Conservation (phyloP, 768 basidiomycete genomes). For the Amanita pallidorosea region DNA sequence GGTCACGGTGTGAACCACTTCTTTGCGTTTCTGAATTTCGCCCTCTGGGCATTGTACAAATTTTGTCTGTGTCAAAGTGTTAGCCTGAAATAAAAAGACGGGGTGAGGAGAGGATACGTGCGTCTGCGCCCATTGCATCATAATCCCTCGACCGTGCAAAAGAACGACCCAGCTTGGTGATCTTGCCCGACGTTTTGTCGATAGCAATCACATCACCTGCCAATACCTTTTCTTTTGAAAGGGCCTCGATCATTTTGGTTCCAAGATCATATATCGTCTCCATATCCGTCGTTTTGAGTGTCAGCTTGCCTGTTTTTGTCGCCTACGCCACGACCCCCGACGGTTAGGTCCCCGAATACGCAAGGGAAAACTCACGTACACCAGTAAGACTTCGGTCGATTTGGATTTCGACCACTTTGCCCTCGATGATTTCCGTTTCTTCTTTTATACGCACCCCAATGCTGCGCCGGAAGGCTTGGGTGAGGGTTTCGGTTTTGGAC, state of each 20-base stretch:
- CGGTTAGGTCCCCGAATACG: neutral
- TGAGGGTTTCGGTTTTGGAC: slow-evolving; percentile 97
- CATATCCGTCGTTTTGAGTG: slow-evolving; percentile 94
- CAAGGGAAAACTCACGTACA: slow-evolving; percentile 30
- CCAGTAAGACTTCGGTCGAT: slow-evolving; percentile 96
- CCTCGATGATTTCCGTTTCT: slow-evolving; percentile 94
- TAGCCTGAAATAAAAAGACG: slow-evolving; percentile 2
- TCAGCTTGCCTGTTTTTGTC: slow-evolving; percentile 94
- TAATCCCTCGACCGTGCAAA: slow-evolving; percentile 97
- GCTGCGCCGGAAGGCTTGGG: slow-evolving; percentile 77
- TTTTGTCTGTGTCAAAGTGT: slow-evolving; percentile 55
- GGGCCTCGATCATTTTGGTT: slow-evolving; percentile 97
- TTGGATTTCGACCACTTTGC: slow-evolving; percentile 97
- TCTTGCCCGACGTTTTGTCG: slow-evolving; percentile 95
- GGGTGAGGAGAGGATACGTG: slow-evolving; percentile 28
- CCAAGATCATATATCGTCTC: slow-evolving; percentile 98
- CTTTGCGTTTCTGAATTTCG: slow-evolving; percentile 95
- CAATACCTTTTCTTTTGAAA: slow-evolving; percentile 94
- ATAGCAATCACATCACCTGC: slow-evolving; percentile 94
- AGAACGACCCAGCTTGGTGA: slow-evolving; percentile 91
- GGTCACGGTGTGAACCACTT: slow-evolving; percentile 95
- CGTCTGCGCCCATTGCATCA: slow-evolving; percentile 98
- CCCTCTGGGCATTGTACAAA: slow-evolving; percentile 98
- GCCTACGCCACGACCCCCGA: slow-evolving; percentile 40
- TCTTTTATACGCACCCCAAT: slow-evolving; percentile 98